A percentile compares a stretch with the other conserved stretches of the same genome.
Evolutionary conservation across 352 stramenopile genomes (phyloP).

Genomic region (Phytophthora idaei): DNA sequence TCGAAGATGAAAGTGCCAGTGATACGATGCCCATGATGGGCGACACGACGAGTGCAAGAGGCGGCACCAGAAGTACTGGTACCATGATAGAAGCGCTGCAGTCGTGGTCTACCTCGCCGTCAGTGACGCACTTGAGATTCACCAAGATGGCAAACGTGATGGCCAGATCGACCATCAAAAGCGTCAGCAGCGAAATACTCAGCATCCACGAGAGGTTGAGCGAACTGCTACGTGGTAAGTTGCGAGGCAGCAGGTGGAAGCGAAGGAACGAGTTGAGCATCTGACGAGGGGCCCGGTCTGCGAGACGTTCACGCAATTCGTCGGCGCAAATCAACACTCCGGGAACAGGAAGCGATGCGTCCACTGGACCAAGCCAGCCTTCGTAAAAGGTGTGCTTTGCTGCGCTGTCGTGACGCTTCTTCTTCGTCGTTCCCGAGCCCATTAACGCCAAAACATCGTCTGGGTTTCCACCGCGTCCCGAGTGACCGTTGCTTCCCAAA

Average conservation of each 20-base stretch:
- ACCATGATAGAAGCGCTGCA: conserved; percentile 79
- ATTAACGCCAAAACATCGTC: conserved; percentile 41
- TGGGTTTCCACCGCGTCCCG: conserved; percentile 25
- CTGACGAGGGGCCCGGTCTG: conserved; percentile 45
- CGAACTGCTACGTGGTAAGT: conserved; percentile 58
- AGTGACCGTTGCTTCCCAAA: conserved; percentile 32
- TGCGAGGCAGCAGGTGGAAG: conserved; percentile 57
- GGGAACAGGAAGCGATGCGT: conserved; percentile 72
- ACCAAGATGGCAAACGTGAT: conserved; percentile 82
- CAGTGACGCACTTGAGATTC: conserved; percentile 79
- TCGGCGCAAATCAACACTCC: conserved; percentile 74
- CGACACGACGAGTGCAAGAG: conserved; percentile 71
- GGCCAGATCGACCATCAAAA: conserved; percentile 81
- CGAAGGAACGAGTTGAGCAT: conserved; percentile 53
- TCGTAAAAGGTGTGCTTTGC: conserved; percentile 62
- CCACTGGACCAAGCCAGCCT: conserved; percentile 72
- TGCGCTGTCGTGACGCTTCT: conserved; percentile 30
- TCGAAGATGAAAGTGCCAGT: conserved; percentile 69
- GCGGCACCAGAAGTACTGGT: conserved; percentile 70
- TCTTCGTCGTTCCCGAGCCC: conserved; percentile 26
- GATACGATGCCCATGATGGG: conserved; percentile 80
- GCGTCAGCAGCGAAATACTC: conserved; percentile 59
- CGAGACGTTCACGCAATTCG: conserved; percentile 67
- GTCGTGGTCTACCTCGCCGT: conserved; percentile 70
- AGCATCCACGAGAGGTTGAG: conserved; percentile 74